Conservation (phyloP, 2,329 filamentous ascomycete genomes). For the Phaeophleospora eucalypticola region DNA sequence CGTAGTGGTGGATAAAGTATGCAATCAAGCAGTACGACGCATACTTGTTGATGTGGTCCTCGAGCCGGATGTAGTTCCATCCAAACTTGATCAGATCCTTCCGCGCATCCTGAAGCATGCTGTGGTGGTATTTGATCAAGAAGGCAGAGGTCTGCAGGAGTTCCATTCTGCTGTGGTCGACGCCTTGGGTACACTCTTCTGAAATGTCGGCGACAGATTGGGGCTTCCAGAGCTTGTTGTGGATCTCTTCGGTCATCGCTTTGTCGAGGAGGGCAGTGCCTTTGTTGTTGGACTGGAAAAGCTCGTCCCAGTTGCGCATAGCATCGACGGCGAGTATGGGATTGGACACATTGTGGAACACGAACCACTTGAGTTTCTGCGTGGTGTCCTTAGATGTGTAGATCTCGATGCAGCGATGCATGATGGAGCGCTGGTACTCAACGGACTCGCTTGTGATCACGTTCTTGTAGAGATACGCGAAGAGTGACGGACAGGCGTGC, state of each 20-base stretch:
- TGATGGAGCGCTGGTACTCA: constrained; percentile 76
- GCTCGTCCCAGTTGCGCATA: constrained; percentile 68
- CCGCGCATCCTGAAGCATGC: constrained; percentile 79
- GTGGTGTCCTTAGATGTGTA: constrained; percentile 75
- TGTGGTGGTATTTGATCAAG: constrained; percentile 90
- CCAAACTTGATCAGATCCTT: constrained; percentile 99
- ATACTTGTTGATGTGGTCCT: constrained; percentile 98
- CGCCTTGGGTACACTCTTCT: constrained; percentile 80
- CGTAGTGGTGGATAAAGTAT: constrained; percentile 96
- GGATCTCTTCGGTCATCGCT: constrained; percentile 81
- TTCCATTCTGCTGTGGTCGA: constrained; percentile 95
- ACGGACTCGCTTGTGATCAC: constrained; percentile 82
- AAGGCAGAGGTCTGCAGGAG: constrained; percentile 91
- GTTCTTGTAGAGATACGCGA: constrained; percentile 76
- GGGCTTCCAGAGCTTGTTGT: constrained; percentile 89
- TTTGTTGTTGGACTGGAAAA: constrained; percentile 50
- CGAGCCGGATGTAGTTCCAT: constrained; percentile 97
- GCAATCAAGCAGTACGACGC: constrained; percentile 95
- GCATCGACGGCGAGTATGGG: constrained; percentile 96
- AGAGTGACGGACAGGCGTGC: constrained; percentile 69
- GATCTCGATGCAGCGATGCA: constrained; percentile 81
- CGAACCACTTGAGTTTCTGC: constrained; percentile 88
- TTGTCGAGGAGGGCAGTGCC: constrained; percentile 77
- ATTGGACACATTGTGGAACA: constrained; percentile 88
- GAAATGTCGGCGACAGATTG: constrained; percentile 67